These are phyloP conservation scores for Fusarium hostae DNA, from an alignment of 2,329 filamentous ascomycete genomes.

Conservation along the genomic window DNA sequence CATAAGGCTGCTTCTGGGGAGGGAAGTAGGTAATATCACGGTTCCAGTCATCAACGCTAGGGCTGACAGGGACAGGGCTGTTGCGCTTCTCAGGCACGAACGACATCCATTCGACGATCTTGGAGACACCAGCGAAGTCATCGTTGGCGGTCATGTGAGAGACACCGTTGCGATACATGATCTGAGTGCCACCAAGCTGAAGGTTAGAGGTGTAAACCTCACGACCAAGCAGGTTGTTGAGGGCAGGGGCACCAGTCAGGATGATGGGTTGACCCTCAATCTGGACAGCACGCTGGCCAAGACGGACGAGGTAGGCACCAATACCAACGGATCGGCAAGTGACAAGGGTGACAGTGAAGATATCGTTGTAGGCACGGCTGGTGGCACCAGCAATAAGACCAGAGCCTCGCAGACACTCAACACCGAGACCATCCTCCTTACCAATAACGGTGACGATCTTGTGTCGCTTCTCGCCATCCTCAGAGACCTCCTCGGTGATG, in stretches of 20 bases:
- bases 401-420: conserved; percentile 95
- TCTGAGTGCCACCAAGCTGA: conserved; percentile 99
- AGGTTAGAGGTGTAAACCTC: conserved; percentile 99
- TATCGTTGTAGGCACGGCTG: conserved; percentile 96
- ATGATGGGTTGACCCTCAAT: conserved; percentile 99
- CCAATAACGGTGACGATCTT: conserved; percentile 95
- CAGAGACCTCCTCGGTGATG: conserved; percentile 85
- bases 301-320: conserved; percentile 96
- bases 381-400: conserved; percentile 98
- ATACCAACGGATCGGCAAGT: conserved; percentile 99
- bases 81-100: conserved; percentile 97
- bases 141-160: conserved; percentile 98
- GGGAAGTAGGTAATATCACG: conserved; percentile 89
- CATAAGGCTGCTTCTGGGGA: conserved; percentile 84
- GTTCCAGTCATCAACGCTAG: conserved; percentile 88
- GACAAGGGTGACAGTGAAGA: conserved; percentile 97
- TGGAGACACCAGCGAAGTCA: conserved; percentile 96
- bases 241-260: conserved; percentile 93
- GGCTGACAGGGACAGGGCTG: conserved; percentile 90
- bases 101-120: conserved; percentile 98
- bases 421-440: conserved; percentile 94
- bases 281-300: conserved; percentile 97
- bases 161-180: conserved; percentile 99
- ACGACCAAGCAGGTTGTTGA: conserved; percentile 97
- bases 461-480: conserved; percentile 89